Evolutionary conservation across 306 rosid genomes (phyloP).

Genomic region (Vigna nakashimae): DNA sequence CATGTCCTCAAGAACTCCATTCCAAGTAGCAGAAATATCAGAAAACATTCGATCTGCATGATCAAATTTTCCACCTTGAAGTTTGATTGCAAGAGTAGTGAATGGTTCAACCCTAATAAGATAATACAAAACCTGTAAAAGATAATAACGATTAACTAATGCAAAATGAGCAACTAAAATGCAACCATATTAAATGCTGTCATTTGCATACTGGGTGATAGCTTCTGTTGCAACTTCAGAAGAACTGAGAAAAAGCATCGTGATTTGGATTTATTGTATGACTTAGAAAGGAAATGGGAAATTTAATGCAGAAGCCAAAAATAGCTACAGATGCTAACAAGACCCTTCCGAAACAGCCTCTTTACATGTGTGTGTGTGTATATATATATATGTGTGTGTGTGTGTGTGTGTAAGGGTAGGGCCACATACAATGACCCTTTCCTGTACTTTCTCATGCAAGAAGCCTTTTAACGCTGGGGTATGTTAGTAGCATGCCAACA

Average conservation of each 20-base stretch:
- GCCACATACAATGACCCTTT: background rate
- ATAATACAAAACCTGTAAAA: conserved; percentile 88
- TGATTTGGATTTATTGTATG: background rate
- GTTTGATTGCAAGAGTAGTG: conserved; percentile 91
- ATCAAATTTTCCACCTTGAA: conserved; percentile 98
- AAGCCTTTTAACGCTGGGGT: background rate
- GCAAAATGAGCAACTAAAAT: conserved; percentile 33
- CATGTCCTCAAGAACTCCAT: conserved; percentile 96
- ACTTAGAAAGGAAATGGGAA: conserved; percentile 19
- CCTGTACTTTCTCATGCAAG: background rate
- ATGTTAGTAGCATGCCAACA: background rate
- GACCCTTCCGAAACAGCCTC: background rate
- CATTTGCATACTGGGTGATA: conserved; percentile 20
- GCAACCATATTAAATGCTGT: conserved; percentile 24
- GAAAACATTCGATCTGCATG: conserved; percentile 99
- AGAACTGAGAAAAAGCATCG: conserved; percentile 33
- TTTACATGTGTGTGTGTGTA: no score
- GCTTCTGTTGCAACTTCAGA: conserved; percentile 11
- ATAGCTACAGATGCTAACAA: background rate
- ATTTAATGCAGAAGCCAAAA: conserved; percentile 21
- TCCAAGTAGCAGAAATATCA: conserved; percentile 91
- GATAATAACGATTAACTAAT: conserved; percentile 37
- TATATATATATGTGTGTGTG: no score
- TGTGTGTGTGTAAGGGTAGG: background rate
- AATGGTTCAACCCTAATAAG: conserved; percentile 97